Conservation (phyloP, 139 green algal genomes). For the Chlamydomonas urium region DNA sequence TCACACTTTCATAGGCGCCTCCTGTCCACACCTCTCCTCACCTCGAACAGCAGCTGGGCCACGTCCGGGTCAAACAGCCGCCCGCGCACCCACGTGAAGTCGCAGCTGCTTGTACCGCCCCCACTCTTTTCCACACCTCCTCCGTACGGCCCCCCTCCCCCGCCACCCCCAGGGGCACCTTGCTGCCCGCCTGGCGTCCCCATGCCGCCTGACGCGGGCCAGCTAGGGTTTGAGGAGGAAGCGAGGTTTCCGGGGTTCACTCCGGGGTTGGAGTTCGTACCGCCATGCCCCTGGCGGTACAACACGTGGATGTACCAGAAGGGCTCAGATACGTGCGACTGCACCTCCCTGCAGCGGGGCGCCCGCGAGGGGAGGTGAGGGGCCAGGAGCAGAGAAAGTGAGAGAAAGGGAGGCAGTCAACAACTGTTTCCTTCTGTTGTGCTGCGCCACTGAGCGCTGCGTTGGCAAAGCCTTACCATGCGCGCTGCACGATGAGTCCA, state of each 20-base stretch:
- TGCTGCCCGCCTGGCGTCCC: too few species aligned
- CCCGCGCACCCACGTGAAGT: slow-evolving; percentile 74
- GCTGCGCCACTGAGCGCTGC: background rate
- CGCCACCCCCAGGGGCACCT: too few species aligned
- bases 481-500: slow-evolving; percentile 92
- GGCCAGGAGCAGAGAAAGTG: background rate
- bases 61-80: slow-evolving; percentile 81
- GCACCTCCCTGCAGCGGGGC: slow-evolving; percentile 75
- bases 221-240: too few species aligned
- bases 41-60: slow-evolving; percentile 76
- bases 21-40: too few species aligned
- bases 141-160: too few species aligned
- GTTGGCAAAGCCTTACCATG: slow-evolving; percentile 57
- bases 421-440: background rate
- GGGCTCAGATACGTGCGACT: slow-evolving; percentile 83
- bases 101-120: too few species aligned
- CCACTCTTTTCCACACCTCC: too few species aligned
- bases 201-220: too few species aligned
- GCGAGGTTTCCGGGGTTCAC: too few species aligned
- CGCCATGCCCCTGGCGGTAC: background rate
- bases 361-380: background rate
- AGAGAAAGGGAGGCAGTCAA: background rate
- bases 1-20: too few species aligned
- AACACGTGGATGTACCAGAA: slow-evolving; percentile 77
- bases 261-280: too few species aligned